Evolutionary conservation across 2,329 filamentous ascomycete species (phyloP).

Genomic region (Akanthomyces dipterigenus): DNA sequence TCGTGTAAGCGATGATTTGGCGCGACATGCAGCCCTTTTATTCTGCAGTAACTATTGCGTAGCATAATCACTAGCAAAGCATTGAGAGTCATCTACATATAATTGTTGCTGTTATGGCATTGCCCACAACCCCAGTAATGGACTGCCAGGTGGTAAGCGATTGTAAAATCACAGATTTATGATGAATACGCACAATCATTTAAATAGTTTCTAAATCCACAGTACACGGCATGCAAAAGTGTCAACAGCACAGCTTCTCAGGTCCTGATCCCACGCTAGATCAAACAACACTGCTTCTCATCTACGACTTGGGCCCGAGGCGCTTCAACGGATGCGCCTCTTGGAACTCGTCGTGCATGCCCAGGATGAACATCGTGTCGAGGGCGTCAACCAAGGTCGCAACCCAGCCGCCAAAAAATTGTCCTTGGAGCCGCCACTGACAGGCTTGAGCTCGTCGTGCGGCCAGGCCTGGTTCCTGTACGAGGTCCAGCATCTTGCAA

Average conservation of each 20-base stretch:
- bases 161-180: too few relatives aligned
- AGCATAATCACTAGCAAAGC: not conserved
- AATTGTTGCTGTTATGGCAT: not conserved
- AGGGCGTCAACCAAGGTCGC: slow-evolving; percentile 55
- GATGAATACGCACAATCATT: not conserved
- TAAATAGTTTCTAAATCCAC: not conserved
- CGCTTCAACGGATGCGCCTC: slow-evolving; percentile 40
- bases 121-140: too few relatives aligned
- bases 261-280: too few relatives aligned
- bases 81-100: not conserved
- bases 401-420: slow-evolving; percentile 48
- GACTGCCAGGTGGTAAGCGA: too few relatives aligned
- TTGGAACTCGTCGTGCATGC: slow-evolving; percentile 47
- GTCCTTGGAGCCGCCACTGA: slow-evolving; percentile 39
- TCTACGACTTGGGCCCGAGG: slow-evolving; percentile 11
- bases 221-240: not conserved
- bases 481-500: slow-evolving; percentile 39
- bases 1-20: not conserved
- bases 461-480: slow-evolving; percentile 48
- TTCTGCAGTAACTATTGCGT: not conserved
- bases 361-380: slow-evolving; percentile 59
- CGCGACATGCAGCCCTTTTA: not conserved
- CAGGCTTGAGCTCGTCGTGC: slow-evolving; percentile 44
- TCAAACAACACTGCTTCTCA: too few relatives aligned
- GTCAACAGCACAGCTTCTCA: not conserved